Percentiles rank a stretch among this genome's conserved stretches.
phyloP scores from a whole-genome alignment of 208 protist species.

The Leishmania major region DNA sequence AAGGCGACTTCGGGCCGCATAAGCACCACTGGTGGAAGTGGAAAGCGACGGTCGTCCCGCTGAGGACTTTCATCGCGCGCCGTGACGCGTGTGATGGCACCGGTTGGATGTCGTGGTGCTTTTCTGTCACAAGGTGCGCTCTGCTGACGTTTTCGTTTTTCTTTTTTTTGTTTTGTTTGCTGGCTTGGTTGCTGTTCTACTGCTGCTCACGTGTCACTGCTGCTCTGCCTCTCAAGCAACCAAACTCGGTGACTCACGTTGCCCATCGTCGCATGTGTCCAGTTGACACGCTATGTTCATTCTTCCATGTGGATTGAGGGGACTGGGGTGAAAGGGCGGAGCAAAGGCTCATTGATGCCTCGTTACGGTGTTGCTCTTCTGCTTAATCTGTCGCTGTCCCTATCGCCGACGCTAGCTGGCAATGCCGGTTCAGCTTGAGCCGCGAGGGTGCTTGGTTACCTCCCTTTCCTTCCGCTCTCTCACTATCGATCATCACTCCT shows the following conservation, averaged over 20 bases:
- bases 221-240: background rate
- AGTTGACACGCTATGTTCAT: background rate
- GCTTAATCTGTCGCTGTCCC: background rate
- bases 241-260: background rate
- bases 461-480: background rate
- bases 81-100: background rate
- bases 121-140: background rate
- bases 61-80: background rate
- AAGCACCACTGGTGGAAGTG: background rate
- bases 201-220: background rate
- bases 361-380: background rate
- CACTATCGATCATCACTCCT: background rate
- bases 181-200: background rate
- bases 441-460: background rate
- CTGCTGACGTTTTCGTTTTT: constrained; percentile 3
- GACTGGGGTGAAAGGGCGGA: too few species aligned
- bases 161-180: background rate
- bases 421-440: background rate
- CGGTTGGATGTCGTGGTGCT: background rate
- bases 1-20: background rate
- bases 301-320: background rate
- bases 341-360: too few species aligned
- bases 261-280: background rate
- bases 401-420: background rate
- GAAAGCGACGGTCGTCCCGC: constrained; percentile 4